Base-by-base conservation (phyloP, 257 asterid genomes). In the Plantago elongata region DNA sequence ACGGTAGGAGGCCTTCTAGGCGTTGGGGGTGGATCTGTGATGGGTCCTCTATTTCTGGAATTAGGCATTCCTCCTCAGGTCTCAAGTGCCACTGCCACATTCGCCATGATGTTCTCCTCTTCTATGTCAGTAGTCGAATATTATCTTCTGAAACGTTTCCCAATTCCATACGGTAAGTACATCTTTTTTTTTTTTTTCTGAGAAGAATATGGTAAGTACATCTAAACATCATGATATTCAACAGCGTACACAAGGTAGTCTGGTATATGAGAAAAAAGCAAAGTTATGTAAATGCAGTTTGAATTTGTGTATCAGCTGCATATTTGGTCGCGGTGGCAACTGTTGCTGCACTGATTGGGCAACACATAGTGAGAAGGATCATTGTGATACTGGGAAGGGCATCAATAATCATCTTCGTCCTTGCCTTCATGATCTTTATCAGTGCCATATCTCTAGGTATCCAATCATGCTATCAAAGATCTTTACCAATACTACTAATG, bases 91-190 rank as follows among this genome's bases (percentile, higher is more conserved):
- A 92, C 99, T 0, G 97, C 99, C 55, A 89, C 99, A 58, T 92
- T 83, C 65, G 96, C 96, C 63, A 92, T 92, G 99, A 84, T 84
- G 97, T 92, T 92, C 83, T 92, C 99, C 48, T 86, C 99, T 30
- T 92, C 99, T 3, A 92, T 92, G 99, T 92, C 99, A 7, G 99
- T 92, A 37, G 89, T 92, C 10, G 97, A 92, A 77, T 92, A 92
- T 65, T 86, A 92, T 81, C 95, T 88, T 45, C 77, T 92, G 13
- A 88, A 83, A 49, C 95, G 99, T 50, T 92, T 92, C 51, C 99
- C 98, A 1, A 84, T 92, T 60, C 98, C 98, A 54, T 92, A 84
- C 22, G 98, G 98, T 88, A 67, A 74, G 85, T 69, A 8, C 64
- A 43, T 55, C 1, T 59, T n/a, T n/a, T n/a, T n/a, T n/a, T n/a